Base-by-base conservation (phyloP, 164 flowering plant genomes). In the Vitis amurensis region DNA sequence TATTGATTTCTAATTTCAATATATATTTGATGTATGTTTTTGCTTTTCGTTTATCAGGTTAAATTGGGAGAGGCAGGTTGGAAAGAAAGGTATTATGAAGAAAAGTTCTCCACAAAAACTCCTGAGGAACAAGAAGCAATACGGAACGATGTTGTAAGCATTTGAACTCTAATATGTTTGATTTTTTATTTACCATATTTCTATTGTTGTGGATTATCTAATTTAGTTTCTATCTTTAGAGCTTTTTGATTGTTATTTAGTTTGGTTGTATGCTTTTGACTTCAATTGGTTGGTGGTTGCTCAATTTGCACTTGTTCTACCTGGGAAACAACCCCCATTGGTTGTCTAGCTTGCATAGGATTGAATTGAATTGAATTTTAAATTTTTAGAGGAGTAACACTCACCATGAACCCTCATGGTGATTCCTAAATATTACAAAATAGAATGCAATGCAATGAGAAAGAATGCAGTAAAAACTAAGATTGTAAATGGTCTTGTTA, bases 31-130 rank as follows among this genome's bases (percentile, higher is more conserved):
- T 63, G 9, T 58, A n/a, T 30, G n/a, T 60, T 1, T 1, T 68
- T 29, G 3, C 52, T 23, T 71, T 68, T 50, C 23, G 31, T 51
- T 66, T 75, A 37, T 44, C 68, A 95, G 99, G 78, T 95, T 55
- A 93, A 84, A 79, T 77, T 95, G 82, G 99, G 99, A 64, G 90
- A 84, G 68, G 84, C 97, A 3, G 99, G 99, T 44, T 95, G 99
- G 99, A 95, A 86, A 72, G 97, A 93, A 66, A 86, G 98, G 82
- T 95, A 95, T 61, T 95, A 95, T 74, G 91, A 93, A 68, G 97
- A 93, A 47, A 95, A 95, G 81, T 96, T 96, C 66, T 84, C 84
- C 74, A 88, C 90, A 62, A 81, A 68, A 63, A 77, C 89, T 61
- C 89, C 78, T 8, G 90, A 89, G 74, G 98, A 95, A 75, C 79